Evolutionary conservation across 1,284 basidiomycete species (phyloP), one percentile per base, ranked within the genome.

Genomic region (Baeospora myosura): DNA sequence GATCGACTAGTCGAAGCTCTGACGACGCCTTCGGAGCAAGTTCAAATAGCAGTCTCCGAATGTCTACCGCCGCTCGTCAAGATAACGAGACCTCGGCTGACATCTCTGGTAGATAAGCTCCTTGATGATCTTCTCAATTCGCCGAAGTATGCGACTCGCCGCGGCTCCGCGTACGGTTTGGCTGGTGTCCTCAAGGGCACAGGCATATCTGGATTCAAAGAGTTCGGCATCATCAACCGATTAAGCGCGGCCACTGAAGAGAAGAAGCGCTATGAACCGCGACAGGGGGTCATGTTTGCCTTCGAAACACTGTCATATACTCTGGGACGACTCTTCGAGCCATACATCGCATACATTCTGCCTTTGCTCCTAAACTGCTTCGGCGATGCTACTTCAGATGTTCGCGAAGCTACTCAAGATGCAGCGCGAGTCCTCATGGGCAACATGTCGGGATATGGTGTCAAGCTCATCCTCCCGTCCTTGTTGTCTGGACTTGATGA

Each of bases 41-140:
- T 99, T 0, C 95, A 98, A 60, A 85, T 91, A 40, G 95, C 96
- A 0, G 93, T 98, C 0, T 90, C 94, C 0, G 96, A 98, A 48
- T 93, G 89, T 67, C 70, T 98, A 6, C 85, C 91, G 0, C 91
- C 93, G 1, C 73, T 99, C 4, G 88, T 95, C 30, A 75, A 74
- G 29, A 66, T 82, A 31, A 86, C 90, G 71, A 69, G 72, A 40
- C 68, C 74, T 0, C 76, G 77, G 32, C 72, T 83, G n/a, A 67
- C 76, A 12, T 64, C 68, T 20, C 72, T 98, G 16, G 77, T 95
- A 36, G 84, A 90, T 45, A 70, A 76, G 47, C 72, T 97, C 2
- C 76, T 93, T 51, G 72, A 79, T 17, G 83, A 91, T 29, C 69
- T 96, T 16, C 79, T 87, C 44, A 74, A 78, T 34, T 81, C 81